Evolutionary conservation across 164 flowering plant genomes (phyloP).

Genomic region (Nymphaea thermarum): DNA sequence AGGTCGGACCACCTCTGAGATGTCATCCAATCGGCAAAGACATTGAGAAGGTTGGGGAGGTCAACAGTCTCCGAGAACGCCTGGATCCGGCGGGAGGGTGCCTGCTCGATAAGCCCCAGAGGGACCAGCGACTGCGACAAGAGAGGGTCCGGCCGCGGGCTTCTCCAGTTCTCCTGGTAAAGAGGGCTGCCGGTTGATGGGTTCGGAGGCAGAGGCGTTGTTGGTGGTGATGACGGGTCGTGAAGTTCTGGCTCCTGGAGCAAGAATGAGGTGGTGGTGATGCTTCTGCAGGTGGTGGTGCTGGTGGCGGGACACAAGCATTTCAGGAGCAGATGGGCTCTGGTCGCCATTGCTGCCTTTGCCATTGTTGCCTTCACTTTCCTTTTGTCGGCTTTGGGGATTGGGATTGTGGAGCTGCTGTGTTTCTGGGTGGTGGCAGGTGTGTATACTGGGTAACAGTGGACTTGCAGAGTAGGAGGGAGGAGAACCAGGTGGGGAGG

Average conservation of each 20-base stretch:
- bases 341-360: conserved; percentile 23
- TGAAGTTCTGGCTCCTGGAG: conserved; percentile 61
- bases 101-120: conserved; percentile 15
- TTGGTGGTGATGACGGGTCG: conserved; percentile 16
- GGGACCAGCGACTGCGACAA: conserved; percentile 30
- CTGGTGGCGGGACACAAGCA: conserved; percentile 13
- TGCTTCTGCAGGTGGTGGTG: conserved; percentile 22
- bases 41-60: conserved; percentile 28
- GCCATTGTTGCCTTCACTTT: background rate
- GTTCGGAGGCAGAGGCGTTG: conserved; percentile 68
- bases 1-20: conserved; percentile 62
- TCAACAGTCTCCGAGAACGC: conserved; percentile 37
- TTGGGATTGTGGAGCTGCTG: too few relatives aligned
- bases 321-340: conserved; percentile 27
- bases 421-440: too few relatives aligned
- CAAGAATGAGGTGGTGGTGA: conserved; percentile 50
- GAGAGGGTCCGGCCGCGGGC: conserved; percentile 14
- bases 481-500: background rate
- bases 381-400: too few relatives aligned
- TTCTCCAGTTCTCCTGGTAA: conserved; percentile 69
- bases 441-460: background rate
- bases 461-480: background rate
- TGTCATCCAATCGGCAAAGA: conserved; percentile 72
- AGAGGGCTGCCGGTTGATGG: conserved; percentile 77
- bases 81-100: conserved; percentile 19